phyloP scores from a whole-genome alignment of 1,284 basidiomycete species.

The Inonotus obliquus region DNA sequence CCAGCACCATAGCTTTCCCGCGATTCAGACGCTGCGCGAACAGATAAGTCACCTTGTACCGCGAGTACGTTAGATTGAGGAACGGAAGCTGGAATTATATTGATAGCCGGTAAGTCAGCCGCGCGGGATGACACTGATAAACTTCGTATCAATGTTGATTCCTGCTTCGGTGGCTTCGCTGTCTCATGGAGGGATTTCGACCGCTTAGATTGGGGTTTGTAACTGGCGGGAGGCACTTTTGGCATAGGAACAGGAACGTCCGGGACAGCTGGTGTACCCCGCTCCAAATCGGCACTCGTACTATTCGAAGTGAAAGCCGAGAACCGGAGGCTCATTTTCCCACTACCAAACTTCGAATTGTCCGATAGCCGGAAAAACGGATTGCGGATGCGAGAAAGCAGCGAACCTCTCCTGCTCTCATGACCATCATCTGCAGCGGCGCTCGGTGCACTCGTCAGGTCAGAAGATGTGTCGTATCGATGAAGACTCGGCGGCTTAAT shows the following conservation, averaged over 20 bases:
- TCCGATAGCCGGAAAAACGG: slow-evolving; percentile 3
- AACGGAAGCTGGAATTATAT: slow-evolving; percentile 11
- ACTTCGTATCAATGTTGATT: background rate
- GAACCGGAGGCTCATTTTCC: slow-evolving; percentile 4
- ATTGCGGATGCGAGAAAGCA: background rate
- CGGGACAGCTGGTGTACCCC: background rate
- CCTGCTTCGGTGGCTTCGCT: background rate
- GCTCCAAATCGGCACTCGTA: slow-evolving; percentile 4
- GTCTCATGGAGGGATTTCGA: background rate
- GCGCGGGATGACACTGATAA: background rate
- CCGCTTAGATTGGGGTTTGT: background rate
- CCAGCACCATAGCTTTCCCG: background rate
- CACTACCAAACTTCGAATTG: background rate
- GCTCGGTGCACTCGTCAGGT: background rate
- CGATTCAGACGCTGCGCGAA: background rate
- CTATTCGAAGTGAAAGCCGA: slow-evolving; percentile 12
- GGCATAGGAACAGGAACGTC: background rate
- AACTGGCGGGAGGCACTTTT: background rate
- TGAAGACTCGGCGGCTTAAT: background rate
- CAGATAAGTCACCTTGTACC: background rate
- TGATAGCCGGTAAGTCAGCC: slow-evolving; percentile 9
- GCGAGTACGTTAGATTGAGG: background rate
- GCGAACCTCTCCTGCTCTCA: background rate
- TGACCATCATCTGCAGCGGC: background rate
- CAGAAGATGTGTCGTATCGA: background rate